phyloP scores from a whole-genome alignment of 2,329 filamentous ascomycete genomes.

The Emydomyces testavorans region DNA sequence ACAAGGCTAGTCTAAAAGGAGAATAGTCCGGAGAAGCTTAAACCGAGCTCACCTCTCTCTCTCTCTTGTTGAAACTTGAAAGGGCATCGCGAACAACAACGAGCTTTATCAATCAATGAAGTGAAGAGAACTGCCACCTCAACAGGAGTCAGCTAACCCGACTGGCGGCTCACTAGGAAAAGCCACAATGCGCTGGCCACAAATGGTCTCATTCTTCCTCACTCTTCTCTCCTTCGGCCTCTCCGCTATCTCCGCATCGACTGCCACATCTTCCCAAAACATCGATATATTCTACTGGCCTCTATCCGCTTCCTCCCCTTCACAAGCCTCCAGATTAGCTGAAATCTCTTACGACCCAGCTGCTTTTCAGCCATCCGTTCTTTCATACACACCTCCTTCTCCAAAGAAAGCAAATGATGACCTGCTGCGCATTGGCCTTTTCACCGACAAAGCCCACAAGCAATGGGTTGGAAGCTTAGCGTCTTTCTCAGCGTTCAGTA shows the following conservation, averaged over 20 bases:
- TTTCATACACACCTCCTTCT: slow-evolving; percentile 31
- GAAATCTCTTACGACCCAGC: slow-evolving; percentile 33
- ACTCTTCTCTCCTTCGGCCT: slow-evolving; percentile 17
- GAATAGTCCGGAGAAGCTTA: too few species aligned
- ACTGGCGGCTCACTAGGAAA: neutral
- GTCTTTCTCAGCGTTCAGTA: slow-evolving; percentile 26
- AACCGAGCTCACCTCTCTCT: neutral
- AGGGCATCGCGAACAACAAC: neutral
- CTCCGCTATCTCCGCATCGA: slow-evolving; percentile 15
- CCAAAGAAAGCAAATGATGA: slow-evolving; percentile 24
- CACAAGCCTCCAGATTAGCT: slow-evolving; percentile 30
- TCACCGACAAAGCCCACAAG: slow-evolving; percentile 28
- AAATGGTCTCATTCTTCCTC: neutral
- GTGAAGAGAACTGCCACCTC: too few species aligned
- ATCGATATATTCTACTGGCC: slow-evolving; percentile 33
- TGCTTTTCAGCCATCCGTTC: slow-evolving; percentile 27
- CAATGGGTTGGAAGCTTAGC: slow-evolving; percentile 35
- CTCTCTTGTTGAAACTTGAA: neutral
- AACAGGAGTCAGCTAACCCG: neutral
- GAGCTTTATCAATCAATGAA: neutral
- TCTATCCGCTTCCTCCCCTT: slow-evolving; percentile 19
- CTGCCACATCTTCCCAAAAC: slow-evolving; percentile 17
- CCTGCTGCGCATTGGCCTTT: slow-evolving; percentile 45
- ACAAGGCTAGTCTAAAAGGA: neutral
- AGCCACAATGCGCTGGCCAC: neutral